phyloP scores from a whole-genome alignment of 495 filamentous ascomycete genomes.

The Trypethelium eluteriae region DNA sequence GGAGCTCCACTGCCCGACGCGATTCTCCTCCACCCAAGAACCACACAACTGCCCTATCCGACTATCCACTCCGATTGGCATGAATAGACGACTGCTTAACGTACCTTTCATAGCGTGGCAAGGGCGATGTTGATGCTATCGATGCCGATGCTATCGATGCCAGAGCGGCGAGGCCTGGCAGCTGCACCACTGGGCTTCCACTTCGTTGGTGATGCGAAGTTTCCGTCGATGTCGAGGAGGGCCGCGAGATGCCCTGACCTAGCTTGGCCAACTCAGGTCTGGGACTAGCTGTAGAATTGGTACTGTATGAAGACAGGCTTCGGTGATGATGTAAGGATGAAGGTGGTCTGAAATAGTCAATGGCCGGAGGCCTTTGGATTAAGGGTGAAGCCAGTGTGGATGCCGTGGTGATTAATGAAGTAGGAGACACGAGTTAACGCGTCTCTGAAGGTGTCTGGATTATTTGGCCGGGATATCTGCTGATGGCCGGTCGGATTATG shows the following conservation, averaged over 20 bases:
- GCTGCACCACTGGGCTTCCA: conserved; percentile 1
- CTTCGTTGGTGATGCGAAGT: conserved; percentile 6
- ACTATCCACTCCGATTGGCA: not conserved
- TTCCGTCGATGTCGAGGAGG: conserved; percentile 10
- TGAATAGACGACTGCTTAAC: not conserved
- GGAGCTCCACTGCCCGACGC: not conserved
- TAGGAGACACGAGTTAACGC: conserved; percentile 5
- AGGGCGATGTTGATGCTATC: conserved; percentile 5
- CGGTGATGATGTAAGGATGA: conserved; percentile 7
- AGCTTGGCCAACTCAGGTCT: conserved; percentile 6
- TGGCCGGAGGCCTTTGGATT: conserved; percentile 11
- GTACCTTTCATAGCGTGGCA: conserved; percentile 9
- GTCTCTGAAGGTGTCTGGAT: not conserved
- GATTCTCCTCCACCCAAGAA: not conserved
- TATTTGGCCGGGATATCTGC: not conserved
- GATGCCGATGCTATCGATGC: conserved; percentile 11
- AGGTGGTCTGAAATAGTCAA: conserved; percentile 5
- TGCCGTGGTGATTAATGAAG: conserved; percentile 1
- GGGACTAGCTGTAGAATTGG: not conserved
- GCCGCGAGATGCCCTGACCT: conserved; percentile 13
- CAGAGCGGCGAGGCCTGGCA: conserved; percentile 15
- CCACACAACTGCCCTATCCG: not conserved
- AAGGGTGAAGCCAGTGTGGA: conserved; percentile 12
- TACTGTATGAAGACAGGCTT: conserved; percentile 9
- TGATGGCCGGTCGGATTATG: not conserved